Base-by-base conservation (phyloP, 2,329 filamentous ascomycete species). In the Reticulascus tulasneorum region DNA sequence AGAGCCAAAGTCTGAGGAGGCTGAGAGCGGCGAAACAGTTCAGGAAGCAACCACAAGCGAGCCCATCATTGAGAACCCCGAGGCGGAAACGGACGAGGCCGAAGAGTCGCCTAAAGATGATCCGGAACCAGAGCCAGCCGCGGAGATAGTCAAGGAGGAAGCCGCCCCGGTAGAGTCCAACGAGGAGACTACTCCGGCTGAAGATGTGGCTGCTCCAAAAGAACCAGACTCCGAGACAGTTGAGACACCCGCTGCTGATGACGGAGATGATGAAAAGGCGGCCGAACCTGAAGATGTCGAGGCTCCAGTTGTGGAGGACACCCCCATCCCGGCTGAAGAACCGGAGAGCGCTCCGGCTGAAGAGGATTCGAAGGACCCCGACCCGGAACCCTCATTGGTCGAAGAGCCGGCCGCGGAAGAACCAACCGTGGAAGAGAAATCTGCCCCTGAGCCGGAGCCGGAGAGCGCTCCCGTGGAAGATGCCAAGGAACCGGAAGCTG, bases 341-440 rank as follows among this genome's bases (percentile, higher is more conserved):
- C 23, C 37, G 13, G 28, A 31, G 16, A 15, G 18, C n/a, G 30
- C 22, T 11, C 12, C 22, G 10, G 37, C 24, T 10, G 15, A 25
- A 5, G 16, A 27, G 8, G 25, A 27, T 2, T 29, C 28, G 9
- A 22, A 21, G 4, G 29, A 11, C 8, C 8, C 7, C 7, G 25
- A 27, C 13, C 7, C 25, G 13, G 25, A 27, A n/a, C 25, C 25
- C 17, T 12, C 31, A 8, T 25, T 26, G 23, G 35, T 11, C 21
- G 31, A 33, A 7, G 34, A 25, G 12, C 35, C 29, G 27, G 42
- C 47, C 21, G 36, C 27, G n/a, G 12, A 21, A 38, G n/a, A n/a
- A n/a, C n/a, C n/a, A n/a, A n/a, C n/a, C n/a, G n/a, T n/a, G n/a
- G n/a, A n/a, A n/a, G n/a, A 24, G n/a, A n/a, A 12, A 13, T 10